A percentile compares a stretch with the other conserved stretches of the same genome.
phyloP scores from a whole-genome alignment of 441 rosid genomes.

The Kokia cookei region DNA sequence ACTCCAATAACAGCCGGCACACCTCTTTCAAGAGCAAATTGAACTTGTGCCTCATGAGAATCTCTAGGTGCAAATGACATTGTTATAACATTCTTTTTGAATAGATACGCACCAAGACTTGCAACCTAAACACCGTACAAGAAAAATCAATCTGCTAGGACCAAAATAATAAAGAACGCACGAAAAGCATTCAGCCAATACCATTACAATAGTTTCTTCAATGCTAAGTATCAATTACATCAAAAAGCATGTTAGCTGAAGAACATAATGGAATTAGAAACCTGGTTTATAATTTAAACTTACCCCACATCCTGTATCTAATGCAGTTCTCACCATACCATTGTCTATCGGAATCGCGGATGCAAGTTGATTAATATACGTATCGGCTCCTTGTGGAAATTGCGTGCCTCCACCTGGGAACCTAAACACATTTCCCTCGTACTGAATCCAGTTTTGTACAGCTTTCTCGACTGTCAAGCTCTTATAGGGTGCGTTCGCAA shows the following conservation, averaged over 20 bases:
- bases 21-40: constrained; percentile 46
- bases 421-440: constrained; percentile 36
- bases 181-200: background rate
- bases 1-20: constrained; percentile 44
- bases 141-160: background rate
- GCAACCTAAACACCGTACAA: constrained; percentile 28
- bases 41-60: constrained; percentile 47
- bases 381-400: constrained; percentile 36
- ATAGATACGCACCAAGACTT: constrained; percentile 43
- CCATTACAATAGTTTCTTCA: background rate
- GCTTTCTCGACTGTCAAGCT: constrained; percentile 40
- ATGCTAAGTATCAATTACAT: background rate
- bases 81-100: constrained; percentile 31
- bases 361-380: constrained; percentile 32
- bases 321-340: constrained; percentile 34
- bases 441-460: constrained; percentile 40
- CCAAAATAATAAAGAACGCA: background rate
- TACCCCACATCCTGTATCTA: constrained; percentile 44
- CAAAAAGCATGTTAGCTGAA: background rate
- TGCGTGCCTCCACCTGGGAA: constrained; percentile 44
- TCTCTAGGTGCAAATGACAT: constrained; percentile 52
- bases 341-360: constrained; percentile 29
- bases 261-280: background rate
- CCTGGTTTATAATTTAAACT: constrained; percentile 4
- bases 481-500: constrained; percentile 34